Evolutionary conservation across 257 asterid species (phyloP).

Genomic region (Cynanchum wilfordii): DNA sequence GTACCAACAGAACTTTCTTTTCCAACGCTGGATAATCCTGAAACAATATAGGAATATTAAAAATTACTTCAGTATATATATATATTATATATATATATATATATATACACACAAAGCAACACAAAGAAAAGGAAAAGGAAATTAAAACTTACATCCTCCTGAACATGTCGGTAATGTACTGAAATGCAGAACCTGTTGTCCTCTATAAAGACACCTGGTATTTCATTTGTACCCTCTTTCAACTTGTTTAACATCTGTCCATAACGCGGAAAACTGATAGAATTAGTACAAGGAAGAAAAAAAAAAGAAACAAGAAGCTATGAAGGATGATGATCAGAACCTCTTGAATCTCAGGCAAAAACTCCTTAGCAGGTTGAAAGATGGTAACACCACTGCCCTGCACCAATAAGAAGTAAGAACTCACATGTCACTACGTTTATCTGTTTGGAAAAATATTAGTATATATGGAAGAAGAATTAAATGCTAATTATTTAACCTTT

Average conservation of each 20-base stretch:
- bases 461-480: background rate
- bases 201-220: conserved; percentile 68
- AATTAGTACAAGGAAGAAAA: background rate
- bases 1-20: conserved; percentile 30
- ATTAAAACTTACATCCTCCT: conserved; percentile 36
- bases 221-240: conserved; percentile 28
- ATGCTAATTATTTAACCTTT: background rate
- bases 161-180: conserved; percentile 77
- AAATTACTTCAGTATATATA: too few relatives aligned
- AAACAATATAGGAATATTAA: background rate
- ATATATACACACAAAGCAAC: too few relatives aligned
- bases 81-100: too few relatives aligned
- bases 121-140: background rate
- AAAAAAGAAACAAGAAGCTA: background rate
- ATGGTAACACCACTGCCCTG: conserved; percentile 63
- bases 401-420: background rate
- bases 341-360: conserved; percentile 58
- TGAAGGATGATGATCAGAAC: conserved; percentile 16
- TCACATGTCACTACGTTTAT: background rate
- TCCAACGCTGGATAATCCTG: conserved; percentile 60
- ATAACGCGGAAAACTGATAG: background rate
- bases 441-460: background rate
- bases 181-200: conserved; percentile 79
- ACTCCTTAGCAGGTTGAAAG: conserved; percentile 82
- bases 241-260: conserved; percentile 57